Percentiles rank a stretch among this genome's conserved stretches.
phyloP scores from a whole-genome alignment of 2,329 filamentous ascomycete genomes.

The Tolypocladium amazonense region DNA sequence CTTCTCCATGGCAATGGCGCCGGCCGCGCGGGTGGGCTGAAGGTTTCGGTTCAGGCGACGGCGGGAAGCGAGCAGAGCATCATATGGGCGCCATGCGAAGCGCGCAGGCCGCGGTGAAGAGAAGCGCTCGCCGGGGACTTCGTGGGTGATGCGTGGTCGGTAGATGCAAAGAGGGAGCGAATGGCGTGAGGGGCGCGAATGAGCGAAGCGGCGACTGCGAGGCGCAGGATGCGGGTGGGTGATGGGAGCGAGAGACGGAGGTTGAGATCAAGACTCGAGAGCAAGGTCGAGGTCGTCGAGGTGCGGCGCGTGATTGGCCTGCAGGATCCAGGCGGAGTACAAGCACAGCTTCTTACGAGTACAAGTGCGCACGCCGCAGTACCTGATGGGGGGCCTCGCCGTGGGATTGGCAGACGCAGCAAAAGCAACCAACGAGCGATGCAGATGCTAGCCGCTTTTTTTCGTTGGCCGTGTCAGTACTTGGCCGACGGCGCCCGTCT shows the following conservation, averaged over 20 bases:
- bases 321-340: slow-evolving; percentile 1
- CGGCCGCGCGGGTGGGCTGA: neutral
- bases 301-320: slow-evolving; percentile 6
- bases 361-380: neutral
- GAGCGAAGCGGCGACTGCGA: neutral
- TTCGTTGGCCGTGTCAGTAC: neutral
- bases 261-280: neutral
- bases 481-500: neutral
- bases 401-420: neutral
- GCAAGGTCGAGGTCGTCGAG: neutral
- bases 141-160: neutral
- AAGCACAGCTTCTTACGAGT: neutral
- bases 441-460: neutral
- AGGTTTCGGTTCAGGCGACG: neutral
- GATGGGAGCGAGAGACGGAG: neutral
- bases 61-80: slow-evolving; percentile 11
- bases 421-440: neutral
- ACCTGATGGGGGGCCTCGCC: neutral
- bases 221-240: neutral
- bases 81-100: slow-evolving; percentile 19
- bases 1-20: slow-evolving; percentile 40
- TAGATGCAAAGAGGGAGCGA: neutral
- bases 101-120: neutral
- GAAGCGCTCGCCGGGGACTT: neutral
- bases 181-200: neutral